Evolutionary conservation across 352 stramenopile species (phyloP).

Genomic region (Phytophthora brassicae): DNA sequence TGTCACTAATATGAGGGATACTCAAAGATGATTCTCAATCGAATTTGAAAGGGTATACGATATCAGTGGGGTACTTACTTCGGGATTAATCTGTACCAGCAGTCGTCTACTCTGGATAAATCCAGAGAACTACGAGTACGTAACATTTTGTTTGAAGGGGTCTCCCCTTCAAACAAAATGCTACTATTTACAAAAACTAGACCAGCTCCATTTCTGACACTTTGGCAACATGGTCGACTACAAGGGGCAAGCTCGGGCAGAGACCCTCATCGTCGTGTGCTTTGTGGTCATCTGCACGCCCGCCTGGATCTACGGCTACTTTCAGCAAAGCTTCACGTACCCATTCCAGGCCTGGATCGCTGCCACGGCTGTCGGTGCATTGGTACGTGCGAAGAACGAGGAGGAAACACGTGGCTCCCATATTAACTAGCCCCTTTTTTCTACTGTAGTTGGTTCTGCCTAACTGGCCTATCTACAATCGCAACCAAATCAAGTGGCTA

Average conservation of each 20-base stretch:
- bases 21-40: too few species aligned
- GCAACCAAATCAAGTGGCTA: slow-evolving; percentile 81
- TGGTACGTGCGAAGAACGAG: slow-evolving; percentile 38
- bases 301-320: slow-evolving; percentile 83
- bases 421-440: slow-evolving; percentile 2
- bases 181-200: too few species aligned
- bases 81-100: too few species aligned
- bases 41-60: too few species aligned
- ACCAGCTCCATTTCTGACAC: too few species aligned
- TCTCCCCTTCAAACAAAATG: too few species aligned
- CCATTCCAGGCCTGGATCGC: slow-evolving; percentile 71
- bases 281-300: slow-evolving; percentile 78
- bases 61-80: too few species aligned
- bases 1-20: too few species aligned
- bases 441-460: slow-evolving; percentile 64
- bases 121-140: too few species aligned
- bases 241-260: slow-evolving; percentile 74
- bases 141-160: too few species aligned
- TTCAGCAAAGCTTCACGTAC: slow-evolving; percentile 82
- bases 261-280: slow-evolving; percentile 62
- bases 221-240: slow-evolving; percentile 84
- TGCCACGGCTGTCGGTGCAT: slow-evolving; percentile 53
- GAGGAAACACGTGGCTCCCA: slow-evolving; percentile 21
- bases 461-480: slow-evolving; percentile 86
- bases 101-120: too few species aligned